Evolutionary conservation across 306 rosid genomes (phyloP), one percentile per base, ranked within the genome.

Genomic region (Vigna hirtella): DNA sequence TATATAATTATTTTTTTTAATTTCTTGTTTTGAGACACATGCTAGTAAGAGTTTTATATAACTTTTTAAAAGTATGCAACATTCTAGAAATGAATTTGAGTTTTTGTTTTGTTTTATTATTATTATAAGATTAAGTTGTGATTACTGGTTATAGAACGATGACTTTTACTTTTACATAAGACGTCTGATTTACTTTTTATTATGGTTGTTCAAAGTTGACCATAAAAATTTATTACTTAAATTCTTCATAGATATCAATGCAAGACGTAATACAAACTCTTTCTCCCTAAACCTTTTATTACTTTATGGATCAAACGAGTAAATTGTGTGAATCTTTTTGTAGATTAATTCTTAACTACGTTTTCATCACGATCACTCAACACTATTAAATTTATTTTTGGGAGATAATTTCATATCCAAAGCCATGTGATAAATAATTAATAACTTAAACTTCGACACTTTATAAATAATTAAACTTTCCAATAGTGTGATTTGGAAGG

Each of bases 351-450:
- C 12, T 20, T 16, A 62, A 62, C 47, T 16, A 13, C 14, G 34
- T 62, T 62, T 57, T 16, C 13, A 1, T 57, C 63, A 22, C 15
- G 2, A 1, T 18, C 13, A 18, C 59, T 7, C 5, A 18, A 13
- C 42, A 61, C 26, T 22, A 11, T 0, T 57, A 10, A 24, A 57
- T 57, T 24, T 57, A 6, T 6, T 20, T 56, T 16, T 58, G 12
- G 11, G 2, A 58, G 17, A 11, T 26, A 58, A 57, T 24, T 20
- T 56, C 7, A 62, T 11, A 63, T 8, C 45, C 45, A 9, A 36
- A 62, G 67, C 24, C 45, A 32, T 16, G 67, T 62, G 67, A 62
- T 32, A 62, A 15, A 62, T 62, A 15, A 34, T 34, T 34, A 30
- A 61, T 14, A 30, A 30, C 7, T 30, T 14, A 15, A 61, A 4